Conservation (phyloP, 176 grass and related monocot species). For the Carex parvula region DNA sequence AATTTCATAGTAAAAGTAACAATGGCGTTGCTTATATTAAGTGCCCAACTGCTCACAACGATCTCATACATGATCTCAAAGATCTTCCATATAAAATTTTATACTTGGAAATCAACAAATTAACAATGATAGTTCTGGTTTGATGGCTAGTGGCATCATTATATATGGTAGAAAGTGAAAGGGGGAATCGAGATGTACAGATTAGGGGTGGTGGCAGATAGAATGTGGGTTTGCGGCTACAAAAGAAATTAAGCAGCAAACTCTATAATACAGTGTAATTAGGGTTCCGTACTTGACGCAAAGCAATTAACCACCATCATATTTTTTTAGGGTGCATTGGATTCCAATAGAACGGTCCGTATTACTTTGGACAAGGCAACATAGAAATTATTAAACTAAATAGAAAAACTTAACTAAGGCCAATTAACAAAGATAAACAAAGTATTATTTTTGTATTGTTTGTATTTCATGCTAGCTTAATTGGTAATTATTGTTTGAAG, state of each 20-base stretch:
- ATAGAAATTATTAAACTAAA: background rate
- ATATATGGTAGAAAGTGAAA: background rate
- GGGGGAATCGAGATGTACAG: background rate
- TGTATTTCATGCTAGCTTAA: background rate
- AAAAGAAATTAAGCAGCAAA: background rate
- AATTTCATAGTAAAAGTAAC: background rate
- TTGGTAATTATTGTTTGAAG: background rate
- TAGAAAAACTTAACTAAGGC: background rate
- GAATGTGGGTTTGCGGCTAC: background rate
- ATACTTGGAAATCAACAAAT: background rate
- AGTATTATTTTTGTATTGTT: background rate
- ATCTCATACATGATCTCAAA: background rate
- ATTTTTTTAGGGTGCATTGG: background rate
- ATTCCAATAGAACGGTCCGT: background rate
- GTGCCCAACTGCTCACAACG: background rate
- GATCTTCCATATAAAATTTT: background rate
- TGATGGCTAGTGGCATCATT: background rate
- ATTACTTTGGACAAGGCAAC: background rate
- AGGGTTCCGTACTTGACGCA: background rate
- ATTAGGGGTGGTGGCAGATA: background rate
- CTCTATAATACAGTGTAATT: background rate
- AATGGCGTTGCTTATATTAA: background rate
- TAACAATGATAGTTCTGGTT: background rate
- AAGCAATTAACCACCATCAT: background rate
- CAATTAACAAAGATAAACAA: background rate